phyloP scores from a whole-genome alignment of 2,329 filamentous ascomycete genomes.

The Lasiodiplodia theobromae region DNA sequence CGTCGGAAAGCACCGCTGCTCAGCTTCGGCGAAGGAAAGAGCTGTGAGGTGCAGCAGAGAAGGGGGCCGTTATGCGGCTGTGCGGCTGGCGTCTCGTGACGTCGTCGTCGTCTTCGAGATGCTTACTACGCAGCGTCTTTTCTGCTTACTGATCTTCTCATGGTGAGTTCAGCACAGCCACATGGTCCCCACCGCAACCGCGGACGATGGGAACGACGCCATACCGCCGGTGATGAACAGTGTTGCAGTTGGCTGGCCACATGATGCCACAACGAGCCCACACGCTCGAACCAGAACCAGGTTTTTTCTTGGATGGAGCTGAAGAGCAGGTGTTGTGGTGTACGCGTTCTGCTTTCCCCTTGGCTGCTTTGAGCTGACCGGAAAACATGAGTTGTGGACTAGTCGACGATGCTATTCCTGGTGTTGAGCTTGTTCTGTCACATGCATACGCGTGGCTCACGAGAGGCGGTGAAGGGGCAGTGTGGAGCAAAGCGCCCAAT shows the following conservation, averaged over 20 bases:
- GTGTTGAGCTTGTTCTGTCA: background rate
- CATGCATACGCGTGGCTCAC: background rate
- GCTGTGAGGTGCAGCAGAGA: background rate
- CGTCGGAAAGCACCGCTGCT: background rate
- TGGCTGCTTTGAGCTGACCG: constrained; percentile 10
- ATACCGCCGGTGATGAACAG: background rate
- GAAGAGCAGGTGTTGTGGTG: background rate
- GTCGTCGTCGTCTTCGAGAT: background rate
- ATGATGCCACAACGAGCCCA: background rate
- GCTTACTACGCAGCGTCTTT: background rate
- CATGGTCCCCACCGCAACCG: background rate
- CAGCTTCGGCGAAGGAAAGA: background rate
- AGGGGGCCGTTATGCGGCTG: constrained; percentile 10
- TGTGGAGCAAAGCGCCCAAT: background rate
- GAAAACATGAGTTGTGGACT: background rate
- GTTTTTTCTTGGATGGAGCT: background rate
- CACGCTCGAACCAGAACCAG: background rate
- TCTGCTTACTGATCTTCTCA: background rate
- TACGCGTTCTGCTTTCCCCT: background rate
- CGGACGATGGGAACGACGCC: background rate
- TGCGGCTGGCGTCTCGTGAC: background rate
- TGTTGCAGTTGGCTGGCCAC: background rate
- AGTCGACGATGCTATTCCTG: background rate
- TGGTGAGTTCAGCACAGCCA: background rate
- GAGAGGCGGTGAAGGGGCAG: background rate